Base-by-base conservation (phyloP, 1,284 basidiomycete genomes). In the Moniliella sp. region DNA sequence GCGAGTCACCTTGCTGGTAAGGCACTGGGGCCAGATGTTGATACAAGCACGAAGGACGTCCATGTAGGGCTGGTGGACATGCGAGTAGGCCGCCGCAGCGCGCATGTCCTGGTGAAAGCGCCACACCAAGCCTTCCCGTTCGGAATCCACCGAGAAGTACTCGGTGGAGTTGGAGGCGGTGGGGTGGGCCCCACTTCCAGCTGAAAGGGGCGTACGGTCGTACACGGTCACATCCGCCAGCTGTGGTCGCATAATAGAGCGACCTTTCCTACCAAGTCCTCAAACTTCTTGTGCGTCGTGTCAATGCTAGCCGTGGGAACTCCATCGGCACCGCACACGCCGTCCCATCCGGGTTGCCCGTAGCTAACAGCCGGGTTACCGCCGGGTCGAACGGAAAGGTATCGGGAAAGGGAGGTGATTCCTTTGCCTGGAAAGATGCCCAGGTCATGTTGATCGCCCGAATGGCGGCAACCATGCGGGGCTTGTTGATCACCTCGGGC, bases 191-290 rank as follows among this genome's bases (percentile, higher is more conserved):
- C 18, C 17, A 8, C 15, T 27, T n/a, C 31, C 35, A 9, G 15
- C 12, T 17, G 18, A 9, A 8, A 34, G 18, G 2, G 25, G 12
- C n/a, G 76, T 80, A 35, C 78, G 71, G 11, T 86, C 81, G 42
- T 84, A 81, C 30, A 84, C 76, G 10, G 75, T 75, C 69, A 86
- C 75, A 27, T 67, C 65, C 1, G 78, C 78, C 11, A 82, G 71
- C 3, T 69, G 35, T 74, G 73, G 48, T 72, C 71, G 51, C 75
- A 81, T 4, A 70, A 55, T 5, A 66, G 62, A 0, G 76, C 71
- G 21, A 86, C 69, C 29, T 67, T 66, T 16, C 70, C 69, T 4
- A 82, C 64, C 4, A 72, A 67, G 0, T 70, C 66, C 13, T 73
- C 71, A 42, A 69, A 71, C 12, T 73, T 69, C 19, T 76, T 72